Evolutionary conservation across 1,284 basidiomycete genomes (phyloP).

Genomic region (Leccinum pachyderme): DNA sequence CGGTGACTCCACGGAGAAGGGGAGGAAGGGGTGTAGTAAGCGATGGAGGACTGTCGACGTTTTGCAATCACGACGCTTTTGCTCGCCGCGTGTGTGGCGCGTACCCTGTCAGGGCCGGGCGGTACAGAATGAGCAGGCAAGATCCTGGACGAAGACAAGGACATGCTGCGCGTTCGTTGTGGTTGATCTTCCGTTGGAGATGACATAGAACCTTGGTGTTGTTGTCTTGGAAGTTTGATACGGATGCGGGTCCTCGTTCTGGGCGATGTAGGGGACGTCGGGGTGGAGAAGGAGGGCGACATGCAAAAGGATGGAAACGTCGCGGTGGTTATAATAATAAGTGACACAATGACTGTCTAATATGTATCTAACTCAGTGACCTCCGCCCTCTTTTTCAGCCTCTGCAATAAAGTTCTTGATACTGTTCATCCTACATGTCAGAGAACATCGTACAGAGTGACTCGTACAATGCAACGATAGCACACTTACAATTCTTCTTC

Average conservation of each 20-base stretch:
- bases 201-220: constrained; percentile 5
- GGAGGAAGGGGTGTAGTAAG: constrained; percentile 42
- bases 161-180: constrained; percentile 7
- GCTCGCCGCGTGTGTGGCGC: constrained; percentile 3
- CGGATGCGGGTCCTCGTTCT: constrained; percentile 10
- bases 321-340: background rate
- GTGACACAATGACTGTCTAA: background rate
- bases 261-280: constrained; percentile 21
- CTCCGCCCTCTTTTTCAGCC: constrained; percentile 66
- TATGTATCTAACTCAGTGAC: constrained; percentile 23
- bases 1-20: constrained; percentile 26
- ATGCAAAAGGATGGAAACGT: background rate
- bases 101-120: background rate
- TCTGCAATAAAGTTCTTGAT: constrained; percentile 76
- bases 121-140: background rate
- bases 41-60: constrained; percentile 62
- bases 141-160: constrained; percentile 4
- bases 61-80: constrained; percentile 5
- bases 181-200: background rate
- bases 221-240: constrained; percentile 10
- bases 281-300: constrained; percentile 15
- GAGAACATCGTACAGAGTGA: constrained; percentile 31
- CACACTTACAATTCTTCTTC: constrained; percentile 70
- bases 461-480: constrained; percentile 6
- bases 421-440: constrained; percentile 54